A percentile compares a stretch with the other conserved stretches of the same genome.
Evolutionary conservation across 306 rosid genomes (phyloP).

Genomic region (Quercus alba): DNA sequence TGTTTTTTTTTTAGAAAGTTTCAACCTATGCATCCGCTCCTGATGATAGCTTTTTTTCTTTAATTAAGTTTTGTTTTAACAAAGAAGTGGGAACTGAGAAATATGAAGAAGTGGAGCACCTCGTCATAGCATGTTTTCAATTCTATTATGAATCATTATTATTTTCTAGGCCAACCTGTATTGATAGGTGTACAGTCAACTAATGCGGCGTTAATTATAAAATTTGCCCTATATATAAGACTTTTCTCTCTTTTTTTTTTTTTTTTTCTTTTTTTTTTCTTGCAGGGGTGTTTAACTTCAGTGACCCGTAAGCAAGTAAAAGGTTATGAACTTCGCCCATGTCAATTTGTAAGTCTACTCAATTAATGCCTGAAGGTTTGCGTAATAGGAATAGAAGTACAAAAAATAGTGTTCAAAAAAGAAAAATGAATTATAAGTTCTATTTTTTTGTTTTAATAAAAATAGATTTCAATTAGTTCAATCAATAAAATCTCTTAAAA

Average conservation of each 20-base stretch:
- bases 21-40: no score
- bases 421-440: no score
- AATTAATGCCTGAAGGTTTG: neutral
- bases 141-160: conserved; percentile 32
- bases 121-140: conserved; percentile 21
- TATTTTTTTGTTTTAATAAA: no score
- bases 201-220: conserved; percentile 49
- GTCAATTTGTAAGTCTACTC: conserved; percentile 25
- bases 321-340: neutral
- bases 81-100: conserved; percentile 30
- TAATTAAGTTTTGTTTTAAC: neutral
- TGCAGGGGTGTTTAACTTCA: no score
- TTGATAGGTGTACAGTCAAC: conserved; percentile 48
- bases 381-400: no score
- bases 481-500: no score
- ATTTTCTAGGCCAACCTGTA: neutral
- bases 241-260: no score
- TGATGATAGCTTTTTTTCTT: neutral
- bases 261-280: no score
- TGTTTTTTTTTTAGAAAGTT: no score
- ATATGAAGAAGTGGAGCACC: conserved; percentile 20
- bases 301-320: no score
- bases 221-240: conserved; percentile 22
- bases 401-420: no score
- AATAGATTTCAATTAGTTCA: no score